Percentiles rank a stretch among this genome's conserved stretches.
Conservation (phyloP, 2,329 filamentous ascomycete genomes). For the Aspergillus brunneoviolaceus region DNA sequence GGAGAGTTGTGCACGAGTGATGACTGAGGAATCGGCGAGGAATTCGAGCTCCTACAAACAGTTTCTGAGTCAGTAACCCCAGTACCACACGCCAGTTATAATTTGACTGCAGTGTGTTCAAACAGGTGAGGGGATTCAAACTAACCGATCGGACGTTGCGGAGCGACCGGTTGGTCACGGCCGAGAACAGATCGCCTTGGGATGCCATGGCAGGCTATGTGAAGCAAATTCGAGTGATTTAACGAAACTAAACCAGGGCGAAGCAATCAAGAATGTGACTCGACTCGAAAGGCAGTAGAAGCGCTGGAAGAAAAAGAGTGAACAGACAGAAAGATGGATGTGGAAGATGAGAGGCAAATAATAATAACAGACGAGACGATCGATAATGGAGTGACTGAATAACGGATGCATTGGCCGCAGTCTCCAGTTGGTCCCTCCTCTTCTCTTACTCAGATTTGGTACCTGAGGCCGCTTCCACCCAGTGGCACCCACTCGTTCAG, state of each 20-base stretch:
- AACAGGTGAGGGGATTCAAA: constrained; percentile 11
- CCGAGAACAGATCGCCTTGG: constrained; percentile 42
- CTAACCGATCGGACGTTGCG: constrained; percentile 81
- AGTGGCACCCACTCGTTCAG: not conserved
- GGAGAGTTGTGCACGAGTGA: constrained; percentile 73
- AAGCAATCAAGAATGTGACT: not conserved
- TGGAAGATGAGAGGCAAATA: not conserved
- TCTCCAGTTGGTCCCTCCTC: constrained; percentile 5
- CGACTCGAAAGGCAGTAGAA: not conserved
- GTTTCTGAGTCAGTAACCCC: constrained; percentile 4
- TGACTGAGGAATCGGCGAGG: constrained; percentile 77
- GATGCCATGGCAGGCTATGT: constrained; percentile 31
- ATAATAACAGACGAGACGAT: not conserved
- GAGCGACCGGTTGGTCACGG: constrained; percentile 78
- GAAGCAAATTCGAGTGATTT: constrained; percentile 1
- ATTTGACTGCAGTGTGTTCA: not conserved
- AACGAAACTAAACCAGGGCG: not conserved
- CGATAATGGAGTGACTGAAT: constrained; percentile 1
- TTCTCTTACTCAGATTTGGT: constrained; percentile 1
- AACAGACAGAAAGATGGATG: constrained; percentile 1
- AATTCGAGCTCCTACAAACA: constrained; percentile 76
- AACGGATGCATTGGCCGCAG: not conserved
- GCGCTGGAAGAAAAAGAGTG: not conserved
- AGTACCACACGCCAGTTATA: not conserved
- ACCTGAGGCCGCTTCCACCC: constrained; percentile 2